Percentiles rank a stretch among this genome's conserved stretches.
These are phyloP conservation scores for Rhizopogon rudus DNA, from an alignment of 768 basidiomycete genomes.

Conservation along the genomic window DNA sequence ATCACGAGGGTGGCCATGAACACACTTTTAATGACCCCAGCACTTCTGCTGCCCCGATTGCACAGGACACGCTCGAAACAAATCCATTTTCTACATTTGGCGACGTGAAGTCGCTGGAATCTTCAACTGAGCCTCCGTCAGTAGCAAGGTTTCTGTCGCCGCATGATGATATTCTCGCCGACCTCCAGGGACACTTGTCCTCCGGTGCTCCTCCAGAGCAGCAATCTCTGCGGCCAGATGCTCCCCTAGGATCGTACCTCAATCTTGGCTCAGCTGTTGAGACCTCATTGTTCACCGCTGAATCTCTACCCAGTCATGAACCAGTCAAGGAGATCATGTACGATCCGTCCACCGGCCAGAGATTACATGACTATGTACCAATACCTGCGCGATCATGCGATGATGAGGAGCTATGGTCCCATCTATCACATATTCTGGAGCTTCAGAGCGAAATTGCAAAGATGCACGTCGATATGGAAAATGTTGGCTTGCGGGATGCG, in stretches of 20 bases:
- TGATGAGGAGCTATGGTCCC: constrained; percentile 59
- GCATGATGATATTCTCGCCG: constrained; percentile 59
- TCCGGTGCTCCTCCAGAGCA: constrained; percentile 11
- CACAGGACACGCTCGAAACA: constrained; percentile 8
- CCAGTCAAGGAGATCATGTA: constrained; percentile 17
- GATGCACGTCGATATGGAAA: constrained; percentile 76
- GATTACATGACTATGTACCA: constrained; percentile 16
- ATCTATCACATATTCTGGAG: constrained; percentile 64
- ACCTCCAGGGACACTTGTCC: constrained; percentile 35
- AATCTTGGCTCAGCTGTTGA: constrained; percentile 4
- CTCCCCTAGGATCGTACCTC: background rate
- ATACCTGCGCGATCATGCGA: constrained; percentile 3
- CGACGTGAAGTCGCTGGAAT: constrained; percentile 4
- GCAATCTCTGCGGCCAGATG: constrained; percentile 5
- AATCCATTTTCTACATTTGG: constrained; percentile 8
- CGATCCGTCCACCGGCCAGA: constrained; percentile 29
- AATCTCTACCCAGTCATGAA: background rate
- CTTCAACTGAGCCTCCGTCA: constrained; percentile 1
- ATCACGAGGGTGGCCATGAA: constrained; percentile 11
- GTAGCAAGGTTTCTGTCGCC: constrained; percentile 35
- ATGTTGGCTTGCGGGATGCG: constrained; percentile 29
- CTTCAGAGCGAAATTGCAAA: constrained; percentile 67
- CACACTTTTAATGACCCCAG: constrained; percentile 20
- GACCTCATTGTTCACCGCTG: background rate
- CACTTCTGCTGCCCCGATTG: constrained; percentile 14